Percentiles rank a stretch among this genome's conserved stretches.
These are phyloP conservation scores for Fusarium sp. DNA, from an alignment of 2,329 filamentous ascomycete genomes.

Conservation along the genomic window DNA sequence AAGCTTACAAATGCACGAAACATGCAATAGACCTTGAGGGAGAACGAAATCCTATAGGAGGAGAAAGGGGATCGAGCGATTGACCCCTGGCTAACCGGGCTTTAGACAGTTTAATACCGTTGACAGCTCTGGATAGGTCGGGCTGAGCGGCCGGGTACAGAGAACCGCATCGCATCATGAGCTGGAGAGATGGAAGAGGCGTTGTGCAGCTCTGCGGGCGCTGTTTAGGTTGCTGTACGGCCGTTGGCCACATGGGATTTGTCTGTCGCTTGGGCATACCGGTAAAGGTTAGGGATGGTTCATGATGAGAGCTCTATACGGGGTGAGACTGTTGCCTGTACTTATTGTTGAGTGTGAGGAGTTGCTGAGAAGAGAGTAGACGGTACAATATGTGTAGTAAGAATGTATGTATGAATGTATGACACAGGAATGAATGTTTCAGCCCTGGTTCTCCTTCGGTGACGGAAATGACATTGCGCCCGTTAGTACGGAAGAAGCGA, in stretches of 20 bases:
- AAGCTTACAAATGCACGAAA: constrained; percentile 7
- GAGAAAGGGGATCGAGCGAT: not conserved
- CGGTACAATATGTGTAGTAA: not conserved
- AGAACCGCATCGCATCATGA: not conserved
- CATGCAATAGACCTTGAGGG: not conserved
- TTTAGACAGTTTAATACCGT: not conserved
- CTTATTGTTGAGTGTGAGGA: not conserved
- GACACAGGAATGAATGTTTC: constrained; percentile 14
- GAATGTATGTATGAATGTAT: not conserved
- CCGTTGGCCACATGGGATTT: constrained; percentile 8
- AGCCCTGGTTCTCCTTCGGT: not conserved
- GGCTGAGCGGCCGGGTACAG: not conserved
- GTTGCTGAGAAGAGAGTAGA: not conserved
- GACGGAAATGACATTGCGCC: constrained; percentile 6
- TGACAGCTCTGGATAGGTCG: not conserved
- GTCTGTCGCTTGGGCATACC: not conserved
- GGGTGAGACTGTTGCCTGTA: not conserved
- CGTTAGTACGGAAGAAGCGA: constrained; percentile 4
- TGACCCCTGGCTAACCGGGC: not conserved
- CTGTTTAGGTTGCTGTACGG: constrained; percentile 6
- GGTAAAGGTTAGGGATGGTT: not conserved
- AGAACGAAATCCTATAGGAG: not conserved
- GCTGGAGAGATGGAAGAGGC: constrained; percentile 21
- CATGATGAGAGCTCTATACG: not conserved
- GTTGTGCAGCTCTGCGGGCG: constrained; percentile 30